These are phyloP conservation scores for Metschnikowia gelsemii DNA, from an alignment of 805 yeast genomes.

Conservation along the genomic window DNA sequence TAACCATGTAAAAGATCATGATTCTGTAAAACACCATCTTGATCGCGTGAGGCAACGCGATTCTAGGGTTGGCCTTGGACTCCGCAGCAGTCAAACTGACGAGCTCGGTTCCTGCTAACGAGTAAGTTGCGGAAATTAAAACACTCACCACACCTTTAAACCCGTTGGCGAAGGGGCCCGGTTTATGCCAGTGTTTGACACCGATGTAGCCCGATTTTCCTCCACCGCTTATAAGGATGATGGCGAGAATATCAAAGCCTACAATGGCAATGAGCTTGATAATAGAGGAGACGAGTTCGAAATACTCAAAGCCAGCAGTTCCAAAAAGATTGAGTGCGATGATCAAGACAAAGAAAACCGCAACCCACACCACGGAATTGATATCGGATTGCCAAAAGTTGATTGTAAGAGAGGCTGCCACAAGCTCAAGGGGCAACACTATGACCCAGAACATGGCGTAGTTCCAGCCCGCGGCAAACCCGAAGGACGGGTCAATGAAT, in stretches of 20 bases:
- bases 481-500: conserved; percentile 45
- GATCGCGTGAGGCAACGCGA: conserved; percentile 41
- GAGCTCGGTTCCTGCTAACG: conserved; percentile 44
- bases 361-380: conserved; percentile 43
- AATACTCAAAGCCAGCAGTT: conserved; percentile 38
- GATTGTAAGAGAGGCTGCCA: conserved; percentile 42
- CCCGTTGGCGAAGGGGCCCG: conserved; percentile 37
- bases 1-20: conserved; percentile 39
- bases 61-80: conserved; percentile 36
- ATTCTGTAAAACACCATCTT: conserved; percentile 45
- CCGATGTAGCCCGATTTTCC: conserved; percentile 42
- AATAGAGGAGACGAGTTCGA: conserved; percentile 36
- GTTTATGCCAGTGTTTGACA: conserved; percentile 36
- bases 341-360: conserved; percentile 38
- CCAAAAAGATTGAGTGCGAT: conserved; percentile 35
- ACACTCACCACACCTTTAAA: conserved; percentile 41
- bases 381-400: conserved; percentile 40
- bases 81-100: conserved; percentile 42
- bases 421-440: conserved; percentile 43
- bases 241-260: conserved; percentile 42
- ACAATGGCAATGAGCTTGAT: conserved; percentile 39
- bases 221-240: conserved; percentile 40
- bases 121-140: conserved; percentile 41
- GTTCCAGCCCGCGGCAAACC: conserved; percentile 48
- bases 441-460: conserved; percentile 46